These are phyloP conservation scores for Scedosporium aurantiacum DNA, from an alignment of 2,329 filamentous ascomycete genomes.

Conservation along the genomic window DNA sequence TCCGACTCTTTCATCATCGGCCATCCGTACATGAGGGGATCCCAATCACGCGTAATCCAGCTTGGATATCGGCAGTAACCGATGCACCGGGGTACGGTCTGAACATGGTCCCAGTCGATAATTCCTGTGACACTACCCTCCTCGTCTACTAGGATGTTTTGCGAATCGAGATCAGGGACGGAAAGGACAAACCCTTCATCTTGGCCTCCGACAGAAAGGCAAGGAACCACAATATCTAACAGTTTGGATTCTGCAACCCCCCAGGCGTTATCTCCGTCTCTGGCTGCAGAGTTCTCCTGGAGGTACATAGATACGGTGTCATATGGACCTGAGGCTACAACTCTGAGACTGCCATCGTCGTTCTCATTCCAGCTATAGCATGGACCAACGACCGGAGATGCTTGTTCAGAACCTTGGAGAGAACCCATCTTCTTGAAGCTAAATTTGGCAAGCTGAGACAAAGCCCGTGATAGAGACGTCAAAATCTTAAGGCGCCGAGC, in stretches of 20 bases:
- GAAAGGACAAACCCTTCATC: slow-evolving; percentile 10
- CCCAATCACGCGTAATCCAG: slow-evolving; percentile 13
- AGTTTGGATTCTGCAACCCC: neutral
- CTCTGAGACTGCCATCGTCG: neutral
- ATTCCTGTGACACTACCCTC: slow-evolving; percentile 9
- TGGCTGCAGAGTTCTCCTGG: neutral
- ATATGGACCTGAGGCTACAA: neutral
- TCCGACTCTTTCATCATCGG: slow-evolving; percentile 7
- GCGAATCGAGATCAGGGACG: slow-evolving; percentile 12
- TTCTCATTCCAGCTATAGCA: neutral
- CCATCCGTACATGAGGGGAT: slow-evolving; percentile 11
- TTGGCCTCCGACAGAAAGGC: neutral
- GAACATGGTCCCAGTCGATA: slow-evolving; percentile 10
- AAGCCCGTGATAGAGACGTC: slow-evolving; percentile 4
- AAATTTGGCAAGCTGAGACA: slow-evolving; percentile 10
- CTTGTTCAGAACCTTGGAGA: neutral
- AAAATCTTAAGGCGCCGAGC: slow-evolving; percentile 6
- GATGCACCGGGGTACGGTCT: slow-evolving; percentile 7
- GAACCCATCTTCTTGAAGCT: slow-evolving; percentile 11
- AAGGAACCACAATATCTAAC: neutral
- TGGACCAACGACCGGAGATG: neutral
- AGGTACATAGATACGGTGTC: neutral
- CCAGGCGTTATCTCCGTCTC: neutral
- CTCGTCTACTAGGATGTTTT: slow-evolving; percentile 11
- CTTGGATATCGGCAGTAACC: slow-evolving; percentile 9